Conservation (phyloP, 2,329 filamentous ascomycete genomes). For the Ophiostoma ips region DNA sequence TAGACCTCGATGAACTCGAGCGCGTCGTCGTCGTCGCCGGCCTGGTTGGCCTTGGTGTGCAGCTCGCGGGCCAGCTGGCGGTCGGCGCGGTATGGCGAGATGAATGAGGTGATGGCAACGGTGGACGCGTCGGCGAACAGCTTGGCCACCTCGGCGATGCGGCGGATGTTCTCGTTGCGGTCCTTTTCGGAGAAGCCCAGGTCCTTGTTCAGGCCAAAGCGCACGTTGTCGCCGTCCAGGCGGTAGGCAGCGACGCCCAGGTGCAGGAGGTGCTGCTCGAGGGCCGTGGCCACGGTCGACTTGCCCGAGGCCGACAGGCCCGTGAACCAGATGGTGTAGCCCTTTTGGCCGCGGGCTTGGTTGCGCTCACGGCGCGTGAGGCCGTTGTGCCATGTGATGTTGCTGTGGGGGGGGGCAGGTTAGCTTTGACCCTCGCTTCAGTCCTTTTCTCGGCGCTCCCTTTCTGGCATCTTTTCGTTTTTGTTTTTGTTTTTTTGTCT, state of each 20-base stretch:
- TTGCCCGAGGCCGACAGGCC: slow-evolving; percentile 94
- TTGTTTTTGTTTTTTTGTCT: not conserved
- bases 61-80: slow-evolving; percentile 68
- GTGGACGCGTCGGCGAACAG: slow-evolving; percentile 85
- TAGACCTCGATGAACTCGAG: slow-evolving; percentile 89
- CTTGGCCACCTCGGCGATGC: slow-evolving; percentile 90
- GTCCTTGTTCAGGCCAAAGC: slow-evolving; percentile 96
- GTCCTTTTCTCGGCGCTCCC: not conserved
- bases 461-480: not conserved
- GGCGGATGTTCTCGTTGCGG: slow-evolving; percentile 93
- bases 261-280: slow-evolving; percentile 93
- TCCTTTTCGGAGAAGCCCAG: slow-evolving; percentile 87
- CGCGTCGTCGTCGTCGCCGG: slow-evolving; percentile 45
- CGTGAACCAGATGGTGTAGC: slow-evolving; percentile 95
- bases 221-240: slow-evolving; percentile 95
- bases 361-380: slow-evolving; percentile 68
- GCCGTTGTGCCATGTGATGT: slow-evolving; percentile 81
- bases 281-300: slow-evolving; percentile 88
- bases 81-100: slow-evolving; percentile 85
- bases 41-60: slow-evolving; percentile 47
- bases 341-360: slow-evolving; percentile 63
- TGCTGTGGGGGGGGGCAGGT: slow-evolving; percentile 35
- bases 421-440: not conserved
- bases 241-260: slow-evolving; percentile 74
- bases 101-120: slow-evolving; percentile 89